Percentiles rank a stretch among this genome's conserved stretches.
phyloP scores from a whole-genome alignment of 2,329 filamentous ascomycete species.

The Dactylellina drechsleri region DNA sequence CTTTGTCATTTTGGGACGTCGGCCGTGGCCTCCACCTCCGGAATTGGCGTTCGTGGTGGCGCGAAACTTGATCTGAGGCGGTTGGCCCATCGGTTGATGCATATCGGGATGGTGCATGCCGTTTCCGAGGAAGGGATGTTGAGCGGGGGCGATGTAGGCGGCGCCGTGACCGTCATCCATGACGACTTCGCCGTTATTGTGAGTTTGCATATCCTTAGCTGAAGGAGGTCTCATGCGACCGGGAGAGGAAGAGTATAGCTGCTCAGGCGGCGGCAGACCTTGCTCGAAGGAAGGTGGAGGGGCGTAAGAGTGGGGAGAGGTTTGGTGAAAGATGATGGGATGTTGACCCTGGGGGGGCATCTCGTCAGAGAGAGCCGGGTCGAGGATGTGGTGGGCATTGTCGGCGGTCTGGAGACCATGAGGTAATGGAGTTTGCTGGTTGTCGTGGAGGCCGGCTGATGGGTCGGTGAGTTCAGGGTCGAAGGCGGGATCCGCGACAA shows the following conservation, averaged over 20 bases:
- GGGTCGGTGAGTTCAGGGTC: conserved; percentile 53
- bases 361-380: conserved; percentile 52
- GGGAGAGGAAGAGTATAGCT: conserved; percentile 29
- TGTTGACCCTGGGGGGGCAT: conserved; percentile 44
- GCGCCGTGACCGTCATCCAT: conserved; percentile 53
- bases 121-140: conserved; percentile 52
- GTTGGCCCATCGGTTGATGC: conserved; percentile 49
- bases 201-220: conserved; percentile 46
- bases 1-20: conserved; percentile 52
- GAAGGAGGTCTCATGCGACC: conserved; percentile 38
- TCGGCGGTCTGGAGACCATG: conserved; percentile 37
- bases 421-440: conserved; percentile 41
- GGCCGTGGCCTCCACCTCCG: conserved; percentile 35
- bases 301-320: conserved; percentile 49
- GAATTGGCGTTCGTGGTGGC: conserved; percentile 41
- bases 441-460: conserved; percentile 38
- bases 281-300: conserved; percentile 39
- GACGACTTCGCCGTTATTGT: conserved; percentile 49
- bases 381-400: conserved; percentile 49
- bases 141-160: conserved; percentile 51
- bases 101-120: conserved; percentile 52
- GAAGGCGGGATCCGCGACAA: conserved; percentile 51
- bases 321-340: conserved; percentile 53
- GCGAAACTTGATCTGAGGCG: conserved; percentile 51
- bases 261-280: conserved; percentile 19